Percentiles rank a stretch among this genome's conserved stretches.
Conservation (phyloP, 148 eudicot species). For the Rhododendron molle region DNA sequence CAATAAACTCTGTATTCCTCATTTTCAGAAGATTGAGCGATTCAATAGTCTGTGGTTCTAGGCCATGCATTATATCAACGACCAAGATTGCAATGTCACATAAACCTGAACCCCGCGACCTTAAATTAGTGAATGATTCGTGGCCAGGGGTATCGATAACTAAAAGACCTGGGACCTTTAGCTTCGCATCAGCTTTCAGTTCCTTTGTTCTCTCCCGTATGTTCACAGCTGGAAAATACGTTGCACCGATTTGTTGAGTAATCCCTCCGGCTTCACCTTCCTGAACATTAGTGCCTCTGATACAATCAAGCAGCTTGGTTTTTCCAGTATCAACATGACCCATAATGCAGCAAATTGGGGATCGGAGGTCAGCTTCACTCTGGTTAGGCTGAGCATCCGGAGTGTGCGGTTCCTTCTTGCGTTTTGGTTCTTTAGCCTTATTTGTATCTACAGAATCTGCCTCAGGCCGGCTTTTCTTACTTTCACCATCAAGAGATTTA, state of each 20-base stretch:
- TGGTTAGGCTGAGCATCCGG: conserved; percentile 23
- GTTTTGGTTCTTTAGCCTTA: conserved; percentile 25
- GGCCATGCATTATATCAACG: conserved; percentile 93
- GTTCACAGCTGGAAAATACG: conserved; percentile 88
- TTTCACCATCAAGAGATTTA: conserved; percentile 29
- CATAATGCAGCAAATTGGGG: conserved; percentile 96
- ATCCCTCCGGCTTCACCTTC: conserved; percentile 99
- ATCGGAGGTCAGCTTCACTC: conserved; percentile 51
- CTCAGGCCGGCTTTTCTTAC: conserved; percentile 26
- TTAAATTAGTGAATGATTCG: conserved; percentile 77
- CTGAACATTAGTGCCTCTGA: conserved; percentile 88
- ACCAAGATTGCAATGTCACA: conserved; percentile 96
- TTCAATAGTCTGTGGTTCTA: conserved; percentile 92
- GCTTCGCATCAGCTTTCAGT: conserved; percentile 87
- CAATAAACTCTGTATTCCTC: conserved; percentile 84
- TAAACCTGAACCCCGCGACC: conserved; percentile 90
- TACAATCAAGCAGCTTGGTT: conserved; percentile 88
- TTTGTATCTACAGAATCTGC: conserved; percentile 28
- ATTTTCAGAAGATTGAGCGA: conserved; percentile 85
- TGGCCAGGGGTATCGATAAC: conserved; percentile 98
- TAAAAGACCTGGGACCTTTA: conserved; percentile 86
- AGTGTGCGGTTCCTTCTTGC: conserved; percentile 27
- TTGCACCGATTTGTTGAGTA: conserved; percentile 94
- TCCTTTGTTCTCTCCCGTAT: conserved; percentile 90
- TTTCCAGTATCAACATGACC: conserved; percentile 97